Evolutionary conservation across 495 filamentous ascomycete species (phyloP).

Genomic region (Chaetomidium leptoderma): DNA sequence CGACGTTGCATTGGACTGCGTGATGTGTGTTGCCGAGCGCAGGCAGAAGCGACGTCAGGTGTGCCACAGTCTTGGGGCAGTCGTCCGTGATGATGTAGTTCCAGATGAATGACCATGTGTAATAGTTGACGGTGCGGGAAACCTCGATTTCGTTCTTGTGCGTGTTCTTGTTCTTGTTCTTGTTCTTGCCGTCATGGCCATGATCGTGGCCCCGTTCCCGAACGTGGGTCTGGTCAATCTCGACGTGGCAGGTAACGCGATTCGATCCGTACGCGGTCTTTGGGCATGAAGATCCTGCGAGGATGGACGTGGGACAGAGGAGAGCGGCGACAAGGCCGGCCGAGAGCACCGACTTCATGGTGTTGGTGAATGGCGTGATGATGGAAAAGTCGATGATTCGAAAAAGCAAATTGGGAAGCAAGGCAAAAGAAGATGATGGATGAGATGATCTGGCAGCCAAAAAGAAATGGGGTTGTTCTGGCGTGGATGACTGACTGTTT

Average conservation of each 20-base stretch:
- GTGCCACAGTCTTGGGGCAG: slow-evolving; percentile 3
- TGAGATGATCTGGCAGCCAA: neutral
- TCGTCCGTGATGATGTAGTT: slow-evolving; percentile 13
- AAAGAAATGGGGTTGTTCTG: slow-evolving; percentile 5
- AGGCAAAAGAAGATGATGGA: neutral
- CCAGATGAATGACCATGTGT: slow-evolving; percentile 13
- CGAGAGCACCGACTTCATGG: slow-evolving; percentile 11
- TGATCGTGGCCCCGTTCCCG: neutral
- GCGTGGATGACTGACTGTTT: neutral
- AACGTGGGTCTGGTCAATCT: neutral
- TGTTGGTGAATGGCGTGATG: neutral
- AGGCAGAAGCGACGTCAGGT: neutral
- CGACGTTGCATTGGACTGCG: slow-evolving; percentile 2
- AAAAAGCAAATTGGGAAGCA: slow-evolving; percentile 4
- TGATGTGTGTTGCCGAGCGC: neutral
- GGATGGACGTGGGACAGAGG: neutral
- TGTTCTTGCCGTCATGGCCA: neutral
- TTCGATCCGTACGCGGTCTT: slow-evolving; percentile 7
- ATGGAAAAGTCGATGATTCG: neutral
- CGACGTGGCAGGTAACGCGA: slow-evolving; percentile 4
- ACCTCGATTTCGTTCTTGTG: too few relatives aligned
- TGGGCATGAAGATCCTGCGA: slow-evolving; percentile 1
- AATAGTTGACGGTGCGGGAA: neutral
- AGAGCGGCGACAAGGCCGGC: slow-evolving; percentile 11
- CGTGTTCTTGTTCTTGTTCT: neutral